Base-by-base conservation (phyloP, 2,329 filamentous ascomycete species). In the Lecanicillium sp. region DNA sequence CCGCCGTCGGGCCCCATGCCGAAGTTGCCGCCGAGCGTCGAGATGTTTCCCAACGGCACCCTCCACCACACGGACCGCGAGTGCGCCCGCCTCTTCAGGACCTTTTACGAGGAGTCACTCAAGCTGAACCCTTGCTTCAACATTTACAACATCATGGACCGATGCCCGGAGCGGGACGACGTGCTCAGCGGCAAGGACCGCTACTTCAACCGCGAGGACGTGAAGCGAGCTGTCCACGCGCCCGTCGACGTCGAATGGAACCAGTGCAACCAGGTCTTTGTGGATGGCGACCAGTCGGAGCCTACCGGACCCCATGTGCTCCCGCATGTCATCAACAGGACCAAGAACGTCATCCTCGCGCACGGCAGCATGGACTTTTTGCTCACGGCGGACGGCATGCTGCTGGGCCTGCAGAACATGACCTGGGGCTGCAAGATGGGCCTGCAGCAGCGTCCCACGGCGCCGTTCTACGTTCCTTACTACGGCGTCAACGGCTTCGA, bases 361-460 rank as follows among this genome's bases (percentile, higher is more conserved):
- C 84, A 89, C 52, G 86, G 84, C 10, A 64, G 73, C 35, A 69
- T 82, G 10, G 86, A 88, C 60, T 84, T 72, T 53, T 70, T 84
- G 43, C 68, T 87, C 9, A 65, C 81, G 17, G 66, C 71, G 50
- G 83, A 84, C 55, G 84, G 84, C 13, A 83, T 83, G 0, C 66
- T 90, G 2, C 64, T 87, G 6, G 72, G 73, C 1, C 79, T 89
- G 42, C 84, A 90, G 54, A 88, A 88, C 63, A 86, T 89, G 79
- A 88, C 83, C 0, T 90, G 79, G 78, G 76, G 77, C 41, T 84
- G 84, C 4, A 56, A 68, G 31, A 74, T 83, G 37, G 86, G 85
- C 0, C 89, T 90, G 66, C 73, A 79, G 46, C 54, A 58, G 2
- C 58, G 62, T 1, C 85, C 84, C 0, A 55, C 55, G 2, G 70